Conservation (phyloP, 1,139 yeast genomes). For the Candida tetrigidarum region DNA sequence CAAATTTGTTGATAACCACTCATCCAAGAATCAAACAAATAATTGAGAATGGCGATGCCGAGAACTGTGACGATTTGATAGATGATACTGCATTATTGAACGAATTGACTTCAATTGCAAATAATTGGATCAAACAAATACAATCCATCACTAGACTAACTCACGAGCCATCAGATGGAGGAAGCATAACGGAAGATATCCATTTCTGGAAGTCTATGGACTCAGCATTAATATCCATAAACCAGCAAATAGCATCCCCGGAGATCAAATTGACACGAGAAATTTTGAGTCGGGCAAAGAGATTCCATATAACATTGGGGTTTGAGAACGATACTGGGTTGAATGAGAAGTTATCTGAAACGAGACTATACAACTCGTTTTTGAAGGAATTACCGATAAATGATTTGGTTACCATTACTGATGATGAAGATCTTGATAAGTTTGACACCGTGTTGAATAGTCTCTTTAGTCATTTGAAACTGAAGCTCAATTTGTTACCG, state of each 20-base stretch:
- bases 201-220: constrained; percentile 84
- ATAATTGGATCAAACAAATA: constrained; percentile 72
- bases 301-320: constrained; percentile 79
- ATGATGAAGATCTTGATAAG: constrained; percentile 35
- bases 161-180: constrained; percentile 59
- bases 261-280: constrained; percentile 64
- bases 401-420: constrained; percentile 55
- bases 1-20: constrained; percentile 56
- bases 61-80: constrained; percentile 28
- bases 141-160: constrained; percentile 59
- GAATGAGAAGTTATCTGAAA: constrained; percentile 54
- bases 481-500: constrained; percentile 63
- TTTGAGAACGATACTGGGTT: constrained; percentile 77
- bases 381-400: constrained; percentile 74
- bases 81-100: constrained; percentile 64
- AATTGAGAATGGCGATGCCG: constrained; percentile 23
- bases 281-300: constrained; percentile 67
- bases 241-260: constrained; percentile 58
- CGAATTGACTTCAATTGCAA: constrained; percentile 65
- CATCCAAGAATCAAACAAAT: constrained; percentile 55
- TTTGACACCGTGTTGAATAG: constrained; percentile 47
- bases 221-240: constrained; percentile 57
- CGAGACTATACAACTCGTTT: constrained; percentile 61
- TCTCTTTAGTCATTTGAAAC: constrained; percentile 64
- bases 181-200: constrained; percentile 67